Evolutionary conservation across 2,329 filamentous ascomycete genomes (phyloP), one percentile per base, ranked within the genome.

Genomic region (Claviceps sp.): DNA sequence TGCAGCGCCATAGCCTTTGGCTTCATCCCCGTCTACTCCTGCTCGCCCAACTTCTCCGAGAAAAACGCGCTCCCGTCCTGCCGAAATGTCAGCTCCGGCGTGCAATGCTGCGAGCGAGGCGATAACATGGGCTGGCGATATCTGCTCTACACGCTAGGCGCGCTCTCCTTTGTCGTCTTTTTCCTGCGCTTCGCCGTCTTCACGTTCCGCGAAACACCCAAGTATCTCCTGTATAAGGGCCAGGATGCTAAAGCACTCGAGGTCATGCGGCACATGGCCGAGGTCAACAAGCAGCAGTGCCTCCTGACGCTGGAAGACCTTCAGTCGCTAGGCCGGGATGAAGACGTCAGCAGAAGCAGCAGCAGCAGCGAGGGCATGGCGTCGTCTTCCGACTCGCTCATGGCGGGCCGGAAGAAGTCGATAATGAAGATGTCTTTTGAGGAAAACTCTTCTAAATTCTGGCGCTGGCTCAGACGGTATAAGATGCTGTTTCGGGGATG

Each of bases 41-140:
- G 76, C 62, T 66, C 65, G 0, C 74, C 75, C 26, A 75, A 76
- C 58, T 77, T 76, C 58, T 69, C 71, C 6, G 68, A 74, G 52
- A 53, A 59, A 1, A 16, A 58, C 0, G 47, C 44, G 22, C 46
- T 52, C 19, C 41, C 46, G 5, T 52, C 51, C 13, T 52, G 51
- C 10, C 58, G 68, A 13, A 62, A 57, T 0, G 64, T 63, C 2
- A 49, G 56, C 0, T 16, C 56, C 0, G 64, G 61, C 0, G 57
- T 62, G 0, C 59, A 58, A 0, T 66, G 65, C 2, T 52, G 48
- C 14, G 19, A 38, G 5, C 30, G 34, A 13, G n/a, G 59, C 0
- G 62, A 67, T 24, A 77, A 77, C 57, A 73, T 72, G 71, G 74
- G 73, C n/a, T 77, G 74, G 69, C 64, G 73, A 6, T 75, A 74